Evolutionary conservation across 208 protist species (phyloP), one percentile per base, ranked within the genome.

Genomic region (Crithidia mellificae): DNA sequence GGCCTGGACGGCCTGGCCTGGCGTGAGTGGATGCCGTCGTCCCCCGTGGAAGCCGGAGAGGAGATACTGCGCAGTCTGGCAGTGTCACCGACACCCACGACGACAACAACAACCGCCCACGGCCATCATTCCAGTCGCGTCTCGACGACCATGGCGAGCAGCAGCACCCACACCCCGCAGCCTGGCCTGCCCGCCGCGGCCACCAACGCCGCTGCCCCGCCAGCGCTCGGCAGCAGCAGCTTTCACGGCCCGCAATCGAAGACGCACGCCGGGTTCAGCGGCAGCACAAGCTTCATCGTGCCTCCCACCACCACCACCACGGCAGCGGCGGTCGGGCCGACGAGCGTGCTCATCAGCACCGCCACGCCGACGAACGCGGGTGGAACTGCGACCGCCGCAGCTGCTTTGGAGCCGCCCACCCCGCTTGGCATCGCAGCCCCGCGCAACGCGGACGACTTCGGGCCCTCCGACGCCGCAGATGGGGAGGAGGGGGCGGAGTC

Each of bases 1-100:
- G 84, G 84, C 0, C 47, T 90, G 41, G 73, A 78, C 5, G 72
- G 80, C 0, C 59, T 89, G 2, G 24, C 44, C 12, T 81, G 64
- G 72, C 38, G 34, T 2, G 47, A 61, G 32, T 81, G 77, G 77
- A 71, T 77, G 54, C 63, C 71, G 6, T 58, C 63, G 1, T 65
- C 63, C 1, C 56, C 71, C 0, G 24, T 66, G 11, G 56, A 63
- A 20, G 49, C 61, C 0, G 54, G 63, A 3, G 70, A 75, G 32
- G 63, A 44, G 12, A 34, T 64, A 5, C 25, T 69, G 62, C 68
- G 59, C 15, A 19, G 30, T 2, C 1, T 55, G 1, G 32, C 57
- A 2, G 39, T 44, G 2, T 51, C 57, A 24, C 22, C 32, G 30
- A 19, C 34, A 7, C 3, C 41, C 32, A 6, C 47, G 20, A 11